Percentiles rank a stretch among this genome's conserved stretches.
phyloP scores from a whole-genome alignment of 768 basidiomycete species.

The Amanita phalloides region DNA sequence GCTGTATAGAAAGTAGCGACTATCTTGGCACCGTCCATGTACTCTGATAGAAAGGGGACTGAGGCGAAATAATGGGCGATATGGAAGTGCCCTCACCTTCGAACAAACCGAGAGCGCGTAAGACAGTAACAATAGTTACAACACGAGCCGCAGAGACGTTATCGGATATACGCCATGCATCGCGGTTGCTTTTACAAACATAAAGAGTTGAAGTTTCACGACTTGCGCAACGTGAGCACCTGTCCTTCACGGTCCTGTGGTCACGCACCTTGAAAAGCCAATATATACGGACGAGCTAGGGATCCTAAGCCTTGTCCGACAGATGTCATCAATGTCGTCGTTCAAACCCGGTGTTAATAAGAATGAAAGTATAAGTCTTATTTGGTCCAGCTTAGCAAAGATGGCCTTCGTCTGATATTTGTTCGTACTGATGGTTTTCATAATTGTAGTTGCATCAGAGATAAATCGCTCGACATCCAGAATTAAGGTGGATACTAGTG shows the following conservation, averaged over 20 bases:
- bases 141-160: slow-evolving; percentile 61
- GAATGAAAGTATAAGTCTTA: slow-evolving; percentile 51
- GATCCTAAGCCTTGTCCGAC: slow-evolving; percentile 45
- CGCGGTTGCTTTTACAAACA: slow-evolving; percentile 20
- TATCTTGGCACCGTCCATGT: slow-evolving; percentile 57
- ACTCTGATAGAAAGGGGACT: slow-evolving; percentile 31
- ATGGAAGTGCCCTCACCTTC: slow-evolving; percentile 35
- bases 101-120: slow-evolving; percentile 64
- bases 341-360: slow-evolving; percentile 65
- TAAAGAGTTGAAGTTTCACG: slow-evolving; percentile 31
- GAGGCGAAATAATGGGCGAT: background rate
- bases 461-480: slow-evolving; percentile 44
- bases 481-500: slow-evolving; percentile 35
- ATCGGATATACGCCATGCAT: slow-evolving; percentile 66
- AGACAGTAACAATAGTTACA: slow-evolving; percentile 51
- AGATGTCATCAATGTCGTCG: slow-evolving; percentile 58
- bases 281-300: slow-evolving; percentile 22
- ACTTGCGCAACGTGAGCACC: slow-evolving; percentile 17
- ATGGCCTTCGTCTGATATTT: slow-evolving; percentile 28
- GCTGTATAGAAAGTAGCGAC: slow-evolving; percentile 76
- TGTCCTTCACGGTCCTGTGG: background rate
- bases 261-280: slow-evolving; percentile 40
- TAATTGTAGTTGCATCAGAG: slow-evolving; percentile 33
- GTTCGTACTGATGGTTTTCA: slow-evolving; percentile 41
- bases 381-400: slow-evolving; percentile 37